These are phyloP conservation scores for Arbutus unedo DNA, from an alignment of 148 eudicot species.

Conservation along the genomic window DNA sequence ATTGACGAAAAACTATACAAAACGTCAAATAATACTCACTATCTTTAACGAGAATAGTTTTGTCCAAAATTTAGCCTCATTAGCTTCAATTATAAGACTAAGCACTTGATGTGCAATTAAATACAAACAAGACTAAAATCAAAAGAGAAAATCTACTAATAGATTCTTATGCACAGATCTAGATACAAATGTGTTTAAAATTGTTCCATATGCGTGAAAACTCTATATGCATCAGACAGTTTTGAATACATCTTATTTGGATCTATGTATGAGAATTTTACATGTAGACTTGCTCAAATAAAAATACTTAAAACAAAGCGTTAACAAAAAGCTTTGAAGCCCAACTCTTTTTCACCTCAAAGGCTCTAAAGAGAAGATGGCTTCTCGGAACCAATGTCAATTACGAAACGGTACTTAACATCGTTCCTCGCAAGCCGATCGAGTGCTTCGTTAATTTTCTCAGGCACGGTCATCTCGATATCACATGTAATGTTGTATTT, in stretches of 20 bases:
- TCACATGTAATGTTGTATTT: constrained; percentile 68
- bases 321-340: background rate
- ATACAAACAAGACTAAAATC: background rate
- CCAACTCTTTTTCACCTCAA: background rate
- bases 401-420: constrained; percentile 81
- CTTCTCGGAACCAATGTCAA: constrained; percentile 49
- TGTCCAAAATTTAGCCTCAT: too few relatives aligned
- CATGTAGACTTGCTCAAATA: too few relatives aligned
- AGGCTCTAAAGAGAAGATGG: constrained; percentile 20
- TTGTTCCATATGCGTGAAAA: too few relatives aligned
- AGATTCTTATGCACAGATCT: too few relatives aligned
- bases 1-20: too few relatives aligned
- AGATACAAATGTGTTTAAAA: too few relatives aligned
- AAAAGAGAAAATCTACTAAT: background rate
- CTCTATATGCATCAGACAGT: too few relatives aligned
- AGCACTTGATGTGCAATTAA: background rate
- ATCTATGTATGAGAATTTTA: too few relatives aligned
- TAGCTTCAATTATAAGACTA: background rate
- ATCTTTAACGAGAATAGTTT: too few relatives aligned
- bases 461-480: constrained; percentile 45
- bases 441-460: constrained; percentile 58
- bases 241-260: too few relatives aligned
- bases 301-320: background rate
- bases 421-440: constrained; percentile 65
- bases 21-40: too few relatives aligned